Base-by-base conservation (phyloP, 192 early-diverging fungal genomes). In the Backusella psychrophila region DNA sequence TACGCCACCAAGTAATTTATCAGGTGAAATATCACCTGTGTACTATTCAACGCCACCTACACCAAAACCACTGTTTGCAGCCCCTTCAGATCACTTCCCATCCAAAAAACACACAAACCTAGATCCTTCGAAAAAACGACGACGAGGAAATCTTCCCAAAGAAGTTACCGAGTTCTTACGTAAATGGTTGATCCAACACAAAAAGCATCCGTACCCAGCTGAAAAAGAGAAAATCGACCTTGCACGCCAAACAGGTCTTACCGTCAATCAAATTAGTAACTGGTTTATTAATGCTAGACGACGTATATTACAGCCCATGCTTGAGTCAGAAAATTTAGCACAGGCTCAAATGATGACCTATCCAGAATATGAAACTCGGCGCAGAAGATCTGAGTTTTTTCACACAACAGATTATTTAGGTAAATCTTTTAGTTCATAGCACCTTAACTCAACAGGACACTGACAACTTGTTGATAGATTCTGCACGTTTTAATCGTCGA, bases 261-360 rank as follows among this genome's bases (percentile, higher is more conserved):
- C 83, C 6, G 82, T 90, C 69, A 86, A 85, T 72, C 89, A 90
- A 75, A 87, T 90, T 56, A 88, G 84, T 77, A 88, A 90, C 67
- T 90, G 89, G 89, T 90, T 90, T 79, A 90, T 90, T 59, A 90
- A 90, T 79, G 89, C 89, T 39, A 82, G 89, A 29, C 72, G 89
- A 34, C 78, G 89, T 49, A 89, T 86, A 36, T 73, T 87, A 23
- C 88, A 89, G 72, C 85, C 85, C 21, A 89, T 89, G 78, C 41
- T 79, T 12, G 78, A 79, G 53, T 79, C 78, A 6, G 78, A 79
- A 42, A 56, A 71, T 42, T 46, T 73, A 23, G 66, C 38, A 67
- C n/a, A 44, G 14, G 21, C 74, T 46, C 74, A 67, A 46, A 66
- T 39, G 59, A 75, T 75, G 59, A 38, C 74, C n/a, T 75, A 75